Evolutionary conservation across 768 basidiomycete species (phyloP).

Genomic region (Agaricus blazei): DNA sequence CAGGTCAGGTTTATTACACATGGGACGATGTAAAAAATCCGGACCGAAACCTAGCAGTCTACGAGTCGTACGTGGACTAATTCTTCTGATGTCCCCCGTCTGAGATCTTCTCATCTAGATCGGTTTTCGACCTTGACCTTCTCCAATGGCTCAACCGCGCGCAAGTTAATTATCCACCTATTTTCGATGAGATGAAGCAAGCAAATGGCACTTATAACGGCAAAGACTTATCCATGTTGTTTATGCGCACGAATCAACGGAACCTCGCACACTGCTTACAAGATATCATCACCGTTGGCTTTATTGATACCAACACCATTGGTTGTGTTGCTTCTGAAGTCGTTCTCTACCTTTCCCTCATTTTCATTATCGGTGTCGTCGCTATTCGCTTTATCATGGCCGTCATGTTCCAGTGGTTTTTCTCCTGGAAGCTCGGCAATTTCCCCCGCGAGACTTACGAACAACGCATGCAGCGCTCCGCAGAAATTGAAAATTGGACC

Average conservation of each 20-base stretch:
- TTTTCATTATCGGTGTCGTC: constrained; percentile 97
- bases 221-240: constrained; percentile 83
- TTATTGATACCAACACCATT: constrained; percentile 90
- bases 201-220: constrained; percentile 71
- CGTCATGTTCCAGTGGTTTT: constrained; percentile 96
- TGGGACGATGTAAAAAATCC: constrained; percentile 80
- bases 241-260: constrained; percentile 68
- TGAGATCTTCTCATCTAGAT: constrained; percentile 35
- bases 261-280: constrained; percentile 75
- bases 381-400: constrained; percentile 95
- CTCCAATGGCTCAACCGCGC: constrained; percentile 79
- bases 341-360: constrained; percentile 90
- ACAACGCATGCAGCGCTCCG: constrained; percentile 82
- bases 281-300: constrained; percentile 85
- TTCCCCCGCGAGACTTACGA: constrained; percentile 92
- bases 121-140: constrained; percentile 84
- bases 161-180: constrained; percentile 75
- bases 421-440: constrained; percentile 90
- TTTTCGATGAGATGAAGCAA: constrained; percentile 76
- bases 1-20: constrained; percentile 89
- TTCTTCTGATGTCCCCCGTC: neutral
- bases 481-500: constrained; percentile 95
- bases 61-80: constrained; percentile 68
- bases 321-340: constrained; percentile 95
- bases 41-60: constrained; percentile 84